Evolutionary conservation across 2,329 filamentous ascomycete genomes (phyloP), one percentile per base, ranked within the genome.

Genomic region (Fusarium papillatum): DNA sequence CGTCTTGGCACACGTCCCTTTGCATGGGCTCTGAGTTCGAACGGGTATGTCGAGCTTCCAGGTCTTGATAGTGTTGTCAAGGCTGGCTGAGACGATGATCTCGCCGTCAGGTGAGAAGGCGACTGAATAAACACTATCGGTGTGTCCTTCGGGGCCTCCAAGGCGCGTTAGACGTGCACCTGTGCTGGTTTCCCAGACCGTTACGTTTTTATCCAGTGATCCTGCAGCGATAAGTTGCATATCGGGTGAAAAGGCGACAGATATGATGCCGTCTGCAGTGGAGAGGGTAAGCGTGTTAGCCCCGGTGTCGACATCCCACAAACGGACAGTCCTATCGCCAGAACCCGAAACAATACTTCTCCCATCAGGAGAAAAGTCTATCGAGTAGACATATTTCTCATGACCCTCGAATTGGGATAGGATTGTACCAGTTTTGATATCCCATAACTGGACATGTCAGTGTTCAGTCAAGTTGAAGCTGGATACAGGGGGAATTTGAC

Each of bases 241-340:
- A 53, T 53, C 6, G 17, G 24, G 24, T 7, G 48, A 53, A 29
- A 29, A 53, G 24, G 48, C 3, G 24, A n/a, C 9, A 6, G 48
- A 53, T n/a, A 0, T 0, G 48, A 29, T 13, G 1, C 2, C 11
- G 24, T 13, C 3, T 13, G 0, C 48, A 29, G 5, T 0, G 24
- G 24, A 7, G 24, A 26, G 6, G 24, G 17, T 53, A 53, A 11
- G 24, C 3, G 24, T 29, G 17, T 29, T 53, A 7, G 48, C 3
- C 24, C 9, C 2, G 24, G 24, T 53, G 17, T 53, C 10, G 24
- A 53, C 17, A 29, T 53, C 48, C 48, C 48, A 53, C 48, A 29
- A 5, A 19, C 48, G 24, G 24, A 53, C 24, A 53, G 17, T 53
- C 5, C 2, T 0, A 8, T 53, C 48, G 1, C 3, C 0, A 29